phyloP scores from a whole-genome alignment of 2,329 filamentous ascomycete species.

The Pezicula neosporulosa region DNA sequence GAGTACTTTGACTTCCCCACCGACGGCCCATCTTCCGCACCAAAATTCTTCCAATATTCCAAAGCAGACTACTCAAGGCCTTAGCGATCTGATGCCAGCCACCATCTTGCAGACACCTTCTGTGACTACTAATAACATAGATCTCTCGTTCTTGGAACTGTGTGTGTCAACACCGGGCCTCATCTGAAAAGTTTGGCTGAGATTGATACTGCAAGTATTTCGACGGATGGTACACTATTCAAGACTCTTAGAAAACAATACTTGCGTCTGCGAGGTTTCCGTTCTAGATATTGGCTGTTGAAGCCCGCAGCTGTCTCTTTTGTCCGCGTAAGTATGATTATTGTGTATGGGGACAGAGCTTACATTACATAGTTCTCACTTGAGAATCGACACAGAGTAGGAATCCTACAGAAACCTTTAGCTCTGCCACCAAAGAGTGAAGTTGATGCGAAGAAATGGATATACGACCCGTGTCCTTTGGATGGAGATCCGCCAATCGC shows the following conservation, averaged over 20 bases:
- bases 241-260: conserved; percentile 1
- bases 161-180: conserved; percentile 1
- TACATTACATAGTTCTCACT: conserved; percentile 6
- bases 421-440: conserved; percentile 6
- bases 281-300: conserved; percentile 8
- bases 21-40: too few relatives aligned
- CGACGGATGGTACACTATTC: conserved; percentile 1
- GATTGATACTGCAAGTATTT: not conserved
- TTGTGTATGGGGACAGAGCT: not conserved
- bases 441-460: conserved; percentile 4
- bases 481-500: conserved; percentile 8
- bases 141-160: conserved; percentile 1
- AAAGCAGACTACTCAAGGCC: not conserved
- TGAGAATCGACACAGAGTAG: conserved; percentile 7
- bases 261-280: conserved; percentile 5
- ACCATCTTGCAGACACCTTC: not conserved
- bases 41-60: too few relatives aligned
- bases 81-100: not conserved
- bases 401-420: conserved; percentile 10
- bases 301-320: conserved; percentile 7
- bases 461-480: conserved; percentile 7
- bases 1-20: not conserved
- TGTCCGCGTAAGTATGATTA: conserved; percentile 5
- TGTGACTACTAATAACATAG: too few relatives aligned
- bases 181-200: conserved; percentile 1